phyloP scores from a whole-genome alignment of 495 filamentous ascomycete genomes.

The Neurospora discreta region DNA sequence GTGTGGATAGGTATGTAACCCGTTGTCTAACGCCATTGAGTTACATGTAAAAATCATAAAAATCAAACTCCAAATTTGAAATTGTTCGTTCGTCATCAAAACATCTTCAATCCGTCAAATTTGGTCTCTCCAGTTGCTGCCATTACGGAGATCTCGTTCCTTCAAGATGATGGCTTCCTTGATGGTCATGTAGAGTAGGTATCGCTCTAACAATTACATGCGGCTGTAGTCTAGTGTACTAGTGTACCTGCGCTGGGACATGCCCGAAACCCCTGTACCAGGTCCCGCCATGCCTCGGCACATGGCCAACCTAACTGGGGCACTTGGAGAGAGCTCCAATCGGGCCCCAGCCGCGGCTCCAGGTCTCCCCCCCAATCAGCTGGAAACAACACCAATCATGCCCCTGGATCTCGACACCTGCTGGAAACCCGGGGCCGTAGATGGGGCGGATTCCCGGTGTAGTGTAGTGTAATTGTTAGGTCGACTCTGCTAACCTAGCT shows the following conservation, averaged over 20 bases:
- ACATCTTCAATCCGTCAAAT: not conserved
- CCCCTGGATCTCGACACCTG: not conserved
- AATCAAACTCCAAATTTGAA: fast-evolving
- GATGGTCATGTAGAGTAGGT: too few species aligned
- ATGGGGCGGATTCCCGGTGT: not conserved
- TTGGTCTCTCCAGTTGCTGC: fast-evolving
- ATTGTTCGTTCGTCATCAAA: fast-evolving
- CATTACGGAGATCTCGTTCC: not conserved
- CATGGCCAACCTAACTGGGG: constrained; percentile 21
- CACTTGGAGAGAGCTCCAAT: not conserved
- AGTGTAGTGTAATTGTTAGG: not conserved
- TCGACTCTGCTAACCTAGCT: not conserved
- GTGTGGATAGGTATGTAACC: not conserved
- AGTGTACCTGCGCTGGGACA: not conserved
- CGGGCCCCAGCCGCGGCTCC: not conserved
- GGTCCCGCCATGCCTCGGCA: constrained; percentile 21
- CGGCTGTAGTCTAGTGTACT: too few species aligned
- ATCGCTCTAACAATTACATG: not conserved
- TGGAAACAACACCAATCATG: not conserved
- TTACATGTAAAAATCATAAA: not conserved
- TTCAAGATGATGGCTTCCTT: too few species aligned
- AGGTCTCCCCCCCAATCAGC: not conserved
- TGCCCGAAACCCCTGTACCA: not conserved
- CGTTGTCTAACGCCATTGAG: not conserved
- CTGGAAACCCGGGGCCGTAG: not conserved